Evolutionary conservation across 2,329 filamentous ascomycete genomes (phyloP), one percentile per base, ranked within the genome.

Genomic region (Claviceps digitariae): DNA sequence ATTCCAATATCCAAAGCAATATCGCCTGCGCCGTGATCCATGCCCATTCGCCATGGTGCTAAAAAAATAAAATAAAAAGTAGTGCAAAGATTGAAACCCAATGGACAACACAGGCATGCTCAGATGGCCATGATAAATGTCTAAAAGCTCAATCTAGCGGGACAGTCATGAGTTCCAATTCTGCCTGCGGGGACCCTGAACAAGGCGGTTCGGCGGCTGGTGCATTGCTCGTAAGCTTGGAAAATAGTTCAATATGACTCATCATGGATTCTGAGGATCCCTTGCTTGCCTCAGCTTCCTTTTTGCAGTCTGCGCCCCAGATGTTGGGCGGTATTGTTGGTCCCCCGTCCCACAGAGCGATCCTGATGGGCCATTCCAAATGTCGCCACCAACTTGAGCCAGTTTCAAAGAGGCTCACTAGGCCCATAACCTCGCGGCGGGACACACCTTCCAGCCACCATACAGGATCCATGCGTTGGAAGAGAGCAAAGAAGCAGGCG

Each of bases 391-490:
- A 82, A 51, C 72, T 69, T 27, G 77, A 80, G 48, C 78, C 75
- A 2, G 74, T 71, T 60, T 80, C 76, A 62, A 82, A 82, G 38
- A 81, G 66, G 38, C 74, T 75, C 21, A 81, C 74, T 25, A 86
- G 74, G 21, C 83, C 82, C 62, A 80, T 76, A 17, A 87, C 78
- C 59, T 87, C 80, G 53, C 80, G 76, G 17, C 77, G 75, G 8
- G 82, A 77, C 60, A 85, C 82, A 41, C 83, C 82, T 21, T 81
- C 74, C 29, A 87, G 69, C 84, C 84, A 88, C 84, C 84, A 88
- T 17, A 82, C 70, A 17, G 72, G 66, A 56, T 83, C 77, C 57
- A 84, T 71, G 36, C 75, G 74, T 61, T 82, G 82, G 48, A 86
- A 70, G 40, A 84, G 68, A 29, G 80, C 82, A 60, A 84, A 84